A percentile compares a stretch with the other conserved stretches of the same genome.
phyloP scores from a whole-genome alignment of 495 filamentous ascomycete species.

The Podospora pseudocomata region DNA sequence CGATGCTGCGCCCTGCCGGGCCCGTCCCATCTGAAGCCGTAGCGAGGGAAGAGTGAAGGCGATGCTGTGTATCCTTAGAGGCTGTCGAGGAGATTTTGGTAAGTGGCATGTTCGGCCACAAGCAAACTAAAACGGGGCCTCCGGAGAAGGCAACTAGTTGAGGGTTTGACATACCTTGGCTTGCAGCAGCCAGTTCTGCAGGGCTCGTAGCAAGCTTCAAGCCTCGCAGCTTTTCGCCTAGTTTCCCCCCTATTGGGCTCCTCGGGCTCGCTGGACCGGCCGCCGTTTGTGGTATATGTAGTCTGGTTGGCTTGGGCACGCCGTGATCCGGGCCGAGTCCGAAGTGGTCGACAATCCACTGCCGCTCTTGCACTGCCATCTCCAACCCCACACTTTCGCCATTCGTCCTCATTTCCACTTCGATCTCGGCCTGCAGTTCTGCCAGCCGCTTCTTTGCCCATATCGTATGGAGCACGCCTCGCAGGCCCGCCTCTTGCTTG shows the following conservation, averaged over 20 bases:
- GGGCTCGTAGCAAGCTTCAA: conserved; percentile 70
- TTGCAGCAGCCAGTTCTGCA: conserved; percentile 49
- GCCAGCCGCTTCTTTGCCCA: conserved; percentile 76
- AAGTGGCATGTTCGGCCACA: neutral
- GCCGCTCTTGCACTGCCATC: conserved; percentile 75
- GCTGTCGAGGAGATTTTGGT: conserved; percentile 15
- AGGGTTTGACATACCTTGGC: conserved; percentile 39
- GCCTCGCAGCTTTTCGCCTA: conserved; percentile 73
- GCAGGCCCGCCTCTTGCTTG: conserved; percentile 62
- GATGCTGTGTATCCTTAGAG: conserved; percentile 21
- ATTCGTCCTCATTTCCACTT: conserved; percentile 58
- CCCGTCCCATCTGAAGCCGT: neutral
- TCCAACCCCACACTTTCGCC: conserved; percentile 72
- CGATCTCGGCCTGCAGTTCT: conserved; percentile 69
- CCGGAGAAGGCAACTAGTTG: neutral
- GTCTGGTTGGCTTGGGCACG: conserved; percentile 26
- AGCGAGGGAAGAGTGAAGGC: conserved; percentile 12
- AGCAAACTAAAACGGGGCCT: neutral
- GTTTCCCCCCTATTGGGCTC: conserved; percentile 58
- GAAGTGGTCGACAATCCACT: conserved; percentile 78
- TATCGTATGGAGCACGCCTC: conserved; percentile 76
- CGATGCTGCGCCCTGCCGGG: neutral
- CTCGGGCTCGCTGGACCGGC: conserved; percentile 50
- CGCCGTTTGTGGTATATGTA: conserved; percentile 29
- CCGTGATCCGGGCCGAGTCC: conserved; percentile 47